A percentile compares a stretch with the other conserved stretches of the same genome.
Conservation (phyloP, 1,284 basidiomycete species). For the Inonotus hispidus region DNA sequence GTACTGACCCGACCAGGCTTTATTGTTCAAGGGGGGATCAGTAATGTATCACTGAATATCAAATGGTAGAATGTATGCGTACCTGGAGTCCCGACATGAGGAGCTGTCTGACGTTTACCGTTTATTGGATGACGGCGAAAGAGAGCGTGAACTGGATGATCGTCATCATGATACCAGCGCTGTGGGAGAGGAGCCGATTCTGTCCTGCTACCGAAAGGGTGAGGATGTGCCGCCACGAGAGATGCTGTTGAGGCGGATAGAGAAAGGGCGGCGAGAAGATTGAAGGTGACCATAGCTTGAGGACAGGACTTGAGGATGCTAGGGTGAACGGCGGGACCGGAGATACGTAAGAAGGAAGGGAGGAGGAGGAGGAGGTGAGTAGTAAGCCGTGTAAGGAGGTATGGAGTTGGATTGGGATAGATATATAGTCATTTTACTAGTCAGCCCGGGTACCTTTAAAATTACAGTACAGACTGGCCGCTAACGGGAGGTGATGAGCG, state of each 20-base stretch:
- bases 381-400: slow-evolving; percentile 11
- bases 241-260: slow-evolving; percentile 19
- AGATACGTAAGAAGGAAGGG: slow-evolving; percentile 24
- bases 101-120: slow-evolving; percentile 41
- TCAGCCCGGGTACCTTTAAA: background rate
- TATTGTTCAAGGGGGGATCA: background rate
- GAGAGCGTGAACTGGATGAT: slow-evolving; percentile 26
- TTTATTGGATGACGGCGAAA: slow-evolving; percentile 21
- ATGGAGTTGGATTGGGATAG: slow-evolving; percentile 31
- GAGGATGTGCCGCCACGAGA: slow-evolving; percentile 11
- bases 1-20: slow-evolving; percentile 58
- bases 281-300: slow-evolving; percentile 28
- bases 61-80: slow-evolving; percentile 21
- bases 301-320: slow-evolving; percentile 22
- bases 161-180: slow-evolving; percentile 27
- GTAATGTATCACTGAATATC: slow-evolving; percentile 5
- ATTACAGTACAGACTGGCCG: background rate
- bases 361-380: slow-evolving; percentile 14
- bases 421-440: slow-evolving; percentile 13
- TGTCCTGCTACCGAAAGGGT: slow-evolving; percentile 2
- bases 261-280: slow-evolving; percentile 29
- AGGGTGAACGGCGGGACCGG: slow-evolving; percentile 18
- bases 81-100: slow-evolving; percentile 57
- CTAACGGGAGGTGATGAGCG: background rate
- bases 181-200: slow-evolving; percentile 14